phyloP scores from a whole-genome alignment of 2,329 filamentous ascomycete species.

The Blumeria hordei region DNA sequence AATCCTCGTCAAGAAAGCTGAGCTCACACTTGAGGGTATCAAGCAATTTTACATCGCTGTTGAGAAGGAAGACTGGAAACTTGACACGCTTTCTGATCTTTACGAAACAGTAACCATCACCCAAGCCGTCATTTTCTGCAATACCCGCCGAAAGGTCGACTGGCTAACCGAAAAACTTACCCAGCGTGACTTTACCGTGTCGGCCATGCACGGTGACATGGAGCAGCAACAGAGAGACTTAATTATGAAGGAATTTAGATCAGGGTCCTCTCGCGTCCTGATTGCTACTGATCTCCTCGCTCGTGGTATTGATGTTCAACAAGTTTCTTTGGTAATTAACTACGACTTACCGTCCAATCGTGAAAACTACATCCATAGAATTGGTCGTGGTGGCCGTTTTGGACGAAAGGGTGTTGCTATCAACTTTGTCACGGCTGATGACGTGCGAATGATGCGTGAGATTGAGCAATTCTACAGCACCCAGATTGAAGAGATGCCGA shows the following conservation, averaged over 20 bases:
- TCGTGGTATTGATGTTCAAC: slow-evolving; percentile 99
- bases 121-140: slow-evolving; percentile 99
- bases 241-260: slow-evolving; percentile 99
- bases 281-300: slow-evolving; percentile 95
- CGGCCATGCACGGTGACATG: slow-evolving; percentile 99
- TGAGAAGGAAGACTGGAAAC: slow-evolving; percentile 99
- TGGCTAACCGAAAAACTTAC: slow-evolving; percentile 99
- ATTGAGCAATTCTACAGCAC: slow-evolving; percentile 99
- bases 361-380: slow-evolving; percentile 99
- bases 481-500: slow-evolving; percentile 99
- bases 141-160: slow-evolving; percentile 99
- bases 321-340: slow-evolving; percentile 99
- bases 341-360: slow-evolving; percentile 97
- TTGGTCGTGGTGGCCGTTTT: slow-evolving; percentile 98
- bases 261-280: slow-evolving; percentile 90
- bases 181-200: slow-evolving; percentile 95
- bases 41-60: slow-evolving; percentile 99
- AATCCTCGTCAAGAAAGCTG: slow-evolving; percentile 98
- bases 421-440: slow-evolving; percentile 98
- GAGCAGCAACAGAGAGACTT: slow-evolving; percentile 91
- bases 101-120: slow-evolving; percentile 99
- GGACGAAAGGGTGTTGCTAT: slow-evolving; percentile 99
- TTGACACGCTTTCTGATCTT: slow-evolving; percentile 92
- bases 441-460: slow-evolving; percentile 99
- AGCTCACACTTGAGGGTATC: slow-evolving; percentile 98